A percentile compares a stretch with the other conserved stretches of the same genome.
These are phyloP conservation scores for Grosmannia huntii DNA, from an alignment of 2,329 filamentous ascomycete species.

Conservation along the genomic window DNA sequence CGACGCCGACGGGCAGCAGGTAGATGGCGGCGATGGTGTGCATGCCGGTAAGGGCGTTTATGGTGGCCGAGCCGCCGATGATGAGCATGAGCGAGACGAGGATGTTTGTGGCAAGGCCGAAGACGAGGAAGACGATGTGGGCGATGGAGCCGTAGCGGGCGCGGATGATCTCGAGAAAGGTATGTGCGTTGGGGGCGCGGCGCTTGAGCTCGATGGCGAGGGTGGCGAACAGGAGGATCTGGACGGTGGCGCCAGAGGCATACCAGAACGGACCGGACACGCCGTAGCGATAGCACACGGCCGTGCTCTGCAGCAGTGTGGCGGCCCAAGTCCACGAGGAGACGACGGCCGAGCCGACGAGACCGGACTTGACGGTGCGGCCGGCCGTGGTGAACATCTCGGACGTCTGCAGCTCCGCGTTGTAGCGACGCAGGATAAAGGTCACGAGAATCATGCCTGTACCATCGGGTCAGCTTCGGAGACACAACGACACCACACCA, in stretches of 20 bases:
- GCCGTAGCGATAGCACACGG: constrained; percentile 73
- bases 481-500: too few species aligned
- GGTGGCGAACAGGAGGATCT: constrained; percentile 82
- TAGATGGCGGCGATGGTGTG: constrained; percentile 73
- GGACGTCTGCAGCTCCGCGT: constrained; percentile 65
- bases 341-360: constrained; percentile 82
- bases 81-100: constrained; percentile 82
- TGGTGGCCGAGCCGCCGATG: constrained; percentile 68
- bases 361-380: constrained; percentile 74
- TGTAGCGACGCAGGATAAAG: constrained; percentile 25
- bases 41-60: constrained; percentile 58
- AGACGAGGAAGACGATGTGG: constrained; percentile 69
- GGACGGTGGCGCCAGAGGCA: constrained; percentile 62
- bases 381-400: constrained; percentile 90
- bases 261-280: constrained; percentile 50
- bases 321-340: constrained; percentile 91
- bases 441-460: constrained; percentile 25
- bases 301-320: constrained; percentile 64
- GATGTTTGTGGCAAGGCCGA: constrained; percentile 74
- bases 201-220: constrained; percentile 83
- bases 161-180: constrained; percentile 69
- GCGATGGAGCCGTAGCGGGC: constrained; percentile 62
- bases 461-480: background rate
- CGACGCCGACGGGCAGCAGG: constrained; percentile 66
- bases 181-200: constrained; percentile 76